Conservation (phyloP, 257 asterid species). For the Rubia yunnanensis region DNA sequence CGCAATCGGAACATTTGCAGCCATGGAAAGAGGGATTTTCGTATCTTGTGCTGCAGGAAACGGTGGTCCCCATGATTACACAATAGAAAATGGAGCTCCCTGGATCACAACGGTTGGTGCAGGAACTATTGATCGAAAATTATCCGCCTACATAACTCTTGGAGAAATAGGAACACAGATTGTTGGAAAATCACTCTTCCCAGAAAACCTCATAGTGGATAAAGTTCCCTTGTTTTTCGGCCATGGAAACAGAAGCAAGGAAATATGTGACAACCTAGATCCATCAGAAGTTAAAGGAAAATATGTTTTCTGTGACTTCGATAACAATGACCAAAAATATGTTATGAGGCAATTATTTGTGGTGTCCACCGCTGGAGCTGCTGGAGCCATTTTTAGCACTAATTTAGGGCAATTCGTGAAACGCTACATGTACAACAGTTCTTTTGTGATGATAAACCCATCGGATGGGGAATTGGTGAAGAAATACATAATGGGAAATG, state of each 20-base stretch:
- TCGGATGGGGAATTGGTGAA: constrained; percentile 7
- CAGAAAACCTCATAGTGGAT: constrained; percentile 12
- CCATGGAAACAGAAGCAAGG: constrained; percentile 10
- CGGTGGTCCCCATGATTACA: constrained; percentile 10
- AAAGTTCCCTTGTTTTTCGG: constrained; percentile 5
- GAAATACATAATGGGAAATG: neutral
- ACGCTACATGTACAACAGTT: neutral
- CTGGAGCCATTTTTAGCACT: constrained; percentile 9
- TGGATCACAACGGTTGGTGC: constrained; percentile 15
- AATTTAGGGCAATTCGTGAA: neutral
- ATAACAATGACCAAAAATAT: neutral
- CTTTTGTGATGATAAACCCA: constrained; percentile 1
- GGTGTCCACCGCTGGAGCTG: constrained; percentile 4
- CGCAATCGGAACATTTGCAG: constrained; percentile 14
- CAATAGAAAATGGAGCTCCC: constrained; percentile 12
- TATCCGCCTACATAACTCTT: constrained; percentile 11
- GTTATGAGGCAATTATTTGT: neutral
- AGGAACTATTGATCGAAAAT: constrained; percentile 14
- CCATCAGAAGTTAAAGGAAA: constrained; percentile 5
- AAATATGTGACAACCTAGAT: constrained; percentile 10
- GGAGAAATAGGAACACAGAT: constrained; percentile 4
- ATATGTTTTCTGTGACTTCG: constrained; percentile 9
- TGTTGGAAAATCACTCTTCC: constrained; percentile 9
- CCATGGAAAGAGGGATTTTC: constrained; percentile 10
- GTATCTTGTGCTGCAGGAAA: constrained; percentile 16